These are phyloP conservation scores for Arthroderma sp. DNA, from an alignment of 2,329 filamentous ascomycete genomes.

Conservation along the genomic window DNA sequence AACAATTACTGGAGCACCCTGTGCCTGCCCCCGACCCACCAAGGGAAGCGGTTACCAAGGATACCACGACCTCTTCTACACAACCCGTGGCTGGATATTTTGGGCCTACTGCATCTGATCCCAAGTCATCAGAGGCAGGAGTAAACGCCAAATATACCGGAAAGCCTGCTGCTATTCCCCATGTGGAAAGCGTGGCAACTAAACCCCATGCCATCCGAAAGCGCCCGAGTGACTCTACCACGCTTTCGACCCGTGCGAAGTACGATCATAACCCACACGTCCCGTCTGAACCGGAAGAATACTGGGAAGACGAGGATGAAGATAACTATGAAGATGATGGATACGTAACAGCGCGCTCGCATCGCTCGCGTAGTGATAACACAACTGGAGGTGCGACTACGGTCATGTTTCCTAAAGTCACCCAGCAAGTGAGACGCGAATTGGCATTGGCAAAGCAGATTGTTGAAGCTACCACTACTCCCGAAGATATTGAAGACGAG, in stretches of 20 bases:
- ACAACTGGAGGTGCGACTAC: conserved; percentile 52
- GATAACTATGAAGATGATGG: conserved; percentile 60
- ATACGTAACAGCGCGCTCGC: conserved; percentile 64
- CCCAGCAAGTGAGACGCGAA: conserved; percentile 56
- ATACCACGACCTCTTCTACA: neutral
- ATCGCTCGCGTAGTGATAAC: conserved; percentile 61
- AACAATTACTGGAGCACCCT: no score
- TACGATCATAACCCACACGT: neutral
- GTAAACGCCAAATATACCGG: no score
- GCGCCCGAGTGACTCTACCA: neutral
- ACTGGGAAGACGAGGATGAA: conserved; percentile 59
- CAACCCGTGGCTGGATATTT: no score
- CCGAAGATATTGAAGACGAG: conserved; percentile 76
- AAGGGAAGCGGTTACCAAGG: neutral
- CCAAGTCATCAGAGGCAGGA: no score
- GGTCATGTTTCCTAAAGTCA: conserved; percentile 60
- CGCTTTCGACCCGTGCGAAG: conserved; percentile 16
- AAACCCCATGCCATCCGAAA: no score
- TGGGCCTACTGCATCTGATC: no score
- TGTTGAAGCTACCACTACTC: conserved; percentile 52
- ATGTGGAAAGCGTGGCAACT: no score
- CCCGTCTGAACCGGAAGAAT: conserved; percentile 34
- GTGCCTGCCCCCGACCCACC: neutral
- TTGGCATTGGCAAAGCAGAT: conserved; percentile 53
- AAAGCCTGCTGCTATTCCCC: no score